Evolutionary conservation across 495 filamentous ascomycete genomes (phyloP).

Genomic region (Hapsidospora chrysogenum): DNA sequence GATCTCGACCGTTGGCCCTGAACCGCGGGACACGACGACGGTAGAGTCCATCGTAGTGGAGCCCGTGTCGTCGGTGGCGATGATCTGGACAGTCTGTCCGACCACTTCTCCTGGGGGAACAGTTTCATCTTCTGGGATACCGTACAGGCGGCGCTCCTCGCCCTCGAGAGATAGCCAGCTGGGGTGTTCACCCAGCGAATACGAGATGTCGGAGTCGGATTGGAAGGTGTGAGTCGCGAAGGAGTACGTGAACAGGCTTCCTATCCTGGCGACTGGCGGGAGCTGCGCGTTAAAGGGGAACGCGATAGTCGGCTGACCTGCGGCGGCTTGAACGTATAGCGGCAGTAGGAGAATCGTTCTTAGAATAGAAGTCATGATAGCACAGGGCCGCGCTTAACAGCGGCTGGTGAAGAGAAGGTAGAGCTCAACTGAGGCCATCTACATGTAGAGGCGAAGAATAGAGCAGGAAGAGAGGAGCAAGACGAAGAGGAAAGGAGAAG

Average conservation of each 20-base stretch:
- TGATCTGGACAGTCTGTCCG: conserved; percentile 34
- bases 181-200: conserved; percentile 44
- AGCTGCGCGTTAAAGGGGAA: conserved; percentile 66
- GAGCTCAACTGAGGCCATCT: too few species aligned
- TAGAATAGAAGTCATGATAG: background rate
- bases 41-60: conserved; percentile 41
- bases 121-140: conserved; percentile 42
- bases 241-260: conserved; percentile 44
- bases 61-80: conserved; percentile 43
- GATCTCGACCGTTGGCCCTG: conserved; percentile 15
- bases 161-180: conserved; percentile 56
- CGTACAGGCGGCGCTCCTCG: conserved; percentile 40
- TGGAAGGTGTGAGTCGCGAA: conserved; percentile 55
- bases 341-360: conserved; percentile 5
- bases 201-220: conserved; percentile 35
- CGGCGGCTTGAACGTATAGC: conserved; percentile 7
- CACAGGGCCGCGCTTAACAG: background rate
- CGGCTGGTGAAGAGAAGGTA: too few species aligned
- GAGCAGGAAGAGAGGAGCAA: too few species aligned
- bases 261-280: conserved; percentile 54
- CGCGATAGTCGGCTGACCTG: conserved; percentile 31
- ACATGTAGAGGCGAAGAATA: too few species aligned
- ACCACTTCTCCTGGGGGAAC: conserved; percentile 29
- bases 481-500: too few species aligned
- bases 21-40: conserved; percentile 40